phyloP scores from a whole-genome alignment of 441 rosid genomes.

The Eutrema salsugineum region DNA sequence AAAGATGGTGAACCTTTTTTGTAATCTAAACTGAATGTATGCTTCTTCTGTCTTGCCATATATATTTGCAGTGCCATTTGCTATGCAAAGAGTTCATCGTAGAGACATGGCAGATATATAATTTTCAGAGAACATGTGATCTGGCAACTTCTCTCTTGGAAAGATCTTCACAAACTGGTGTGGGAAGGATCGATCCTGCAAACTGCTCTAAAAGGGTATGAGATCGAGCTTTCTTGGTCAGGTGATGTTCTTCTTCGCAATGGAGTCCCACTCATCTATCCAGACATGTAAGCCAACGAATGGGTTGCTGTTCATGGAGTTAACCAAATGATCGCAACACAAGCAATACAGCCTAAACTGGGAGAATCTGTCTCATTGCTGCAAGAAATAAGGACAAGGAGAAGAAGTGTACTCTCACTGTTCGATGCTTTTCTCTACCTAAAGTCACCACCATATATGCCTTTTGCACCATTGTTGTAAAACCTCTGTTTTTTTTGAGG shows the following conservation, averaged over 20 bases:
- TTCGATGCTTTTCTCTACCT: background rate
- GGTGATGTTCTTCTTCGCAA: slow-evolving; percentile 40
- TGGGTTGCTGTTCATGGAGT: slow-evolving; percentile 37
- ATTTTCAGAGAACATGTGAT: slow-evolving; percentile 36
- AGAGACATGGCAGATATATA: too few species aligned
- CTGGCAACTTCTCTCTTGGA: slow-evolving; percentile 31
- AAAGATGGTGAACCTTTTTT: too few species aligned
- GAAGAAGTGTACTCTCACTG: background rate
- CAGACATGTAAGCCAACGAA: slow-evolving; percentile 28
- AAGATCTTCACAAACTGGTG: slow-evolving; percentile 23
- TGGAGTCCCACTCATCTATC: slow-evolving; percentile 37
- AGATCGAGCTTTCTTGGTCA: slow-evolving; percentile 34
- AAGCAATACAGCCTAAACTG: background rate
- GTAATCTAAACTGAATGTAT: too few species aligned
- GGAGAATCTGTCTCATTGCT: slow-evolving; percentile 36
- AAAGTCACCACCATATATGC: background rate
- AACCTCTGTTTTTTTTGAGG: background rate
- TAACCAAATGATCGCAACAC: slow-evolving; percentile 25
- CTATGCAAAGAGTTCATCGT: too few species aligned
- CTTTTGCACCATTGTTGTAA: background rate
- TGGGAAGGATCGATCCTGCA: slow-evolving; percentile 24
- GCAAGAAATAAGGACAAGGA: slow-evolving; percentile 3
- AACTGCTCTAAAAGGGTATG: slow-evolving; percentile 27
- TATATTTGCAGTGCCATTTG: too few species aligned
- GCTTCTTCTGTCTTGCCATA: too few species aligned